Evolutionary conservation across 2,329 filamentous ascomycete species (phyloP), one percentile per base, ranked within the genome.

Genomic region (Talaromyces sp.): DNA sequence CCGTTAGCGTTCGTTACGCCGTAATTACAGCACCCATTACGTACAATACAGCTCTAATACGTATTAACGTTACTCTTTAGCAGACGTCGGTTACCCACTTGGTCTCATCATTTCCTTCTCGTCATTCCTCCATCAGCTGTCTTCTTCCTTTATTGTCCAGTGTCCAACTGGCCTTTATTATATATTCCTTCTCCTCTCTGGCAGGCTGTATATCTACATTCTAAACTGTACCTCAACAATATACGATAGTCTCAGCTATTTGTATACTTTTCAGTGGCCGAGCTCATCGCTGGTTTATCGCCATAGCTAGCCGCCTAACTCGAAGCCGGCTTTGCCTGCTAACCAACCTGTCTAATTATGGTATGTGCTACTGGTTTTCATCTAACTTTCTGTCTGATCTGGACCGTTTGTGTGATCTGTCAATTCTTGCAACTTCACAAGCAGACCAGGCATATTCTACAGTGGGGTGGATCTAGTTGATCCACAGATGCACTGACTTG

Each of bases 401-500:
- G 13, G 36, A 27, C 10, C 22, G 2, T 15, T 29, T 19, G 19
- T 40, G 11, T 27, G 2, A 59, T 45, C 13, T n/a, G 15, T 45
- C 38, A 3, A 45, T 59, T 40, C n/a, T 25, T 31, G 36, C 27
- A 5, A 15, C 27, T 34, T 43, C 6, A n/a, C n/a, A 22, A 56
- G 5, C 31, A 56, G n/a, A 34, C 51, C 34, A 22, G 29, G 19
- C 53, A 56, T 56, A 56, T 22, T 54, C 51, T 56, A 19, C 27
- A 34, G 29, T 56, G 53, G 31, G 53, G 53, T 19, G 13, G 31
- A 34, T 34, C 34, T 13, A 36, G 10, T 34, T 31, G 29, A 36
- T 36, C 31, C 11, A 56, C 53, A 56, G 17, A 22, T 34, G 58
- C 69, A 67, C 69, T 73, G 68, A 72, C 70, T 51, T 63, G 53